Base-by-base conservation (phyloP, 257 asterid species). In the Cynanchum wilfordii region DNA sequence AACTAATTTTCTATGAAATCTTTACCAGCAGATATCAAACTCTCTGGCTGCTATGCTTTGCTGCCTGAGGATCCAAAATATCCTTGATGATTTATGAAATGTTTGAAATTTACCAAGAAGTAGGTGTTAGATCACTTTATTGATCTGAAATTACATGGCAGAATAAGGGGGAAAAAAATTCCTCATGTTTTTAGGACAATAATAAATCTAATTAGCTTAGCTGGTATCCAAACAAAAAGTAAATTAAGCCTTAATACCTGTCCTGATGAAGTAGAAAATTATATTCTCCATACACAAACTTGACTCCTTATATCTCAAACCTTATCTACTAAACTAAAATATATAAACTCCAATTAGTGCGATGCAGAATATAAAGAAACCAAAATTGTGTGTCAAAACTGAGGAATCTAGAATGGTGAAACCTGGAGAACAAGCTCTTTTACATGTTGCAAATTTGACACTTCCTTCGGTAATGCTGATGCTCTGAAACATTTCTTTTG, bases 381-480 rank as follows among this genome's bases (percentile, higher is more conserved):
- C 27, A 29, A 20, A 6, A 8, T 17, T 15, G 3, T 38, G 10
- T 30, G 17, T 49, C 9, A 8, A 7, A 7, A 42, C 47, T 42
- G 47, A 42, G 47, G 11, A 42, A 10, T 7, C 8, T 42, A 4
- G 27, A 12, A 78, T 80, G 84, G 66, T 47, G 68, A 64, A 68
- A 40, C 55, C 64, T 22, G 72, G 49, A 2, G 73, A 80, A 20
- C 67, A 57, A 10, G 56, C 77, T 49, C 73, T 80, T 25, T 62
- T 73, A 4, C 11, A 62, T 17, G 84, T 77, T 25, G 79, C 84
- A 44, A 80, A 80, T 57, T 68, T 80, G 4, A 69, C 76, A 58
- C 62, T 77, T 66, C 84, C 84, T 0, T 56, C 71, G 33, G 84
- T 80, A 73, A 7, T 4, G 81, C 16, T 74, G n/a, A n/a, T n/a